Base-by-base conservation (phyloP, 768 basidiomycete genomes). In the Rubroboletus pulcherrimus region DNA sequence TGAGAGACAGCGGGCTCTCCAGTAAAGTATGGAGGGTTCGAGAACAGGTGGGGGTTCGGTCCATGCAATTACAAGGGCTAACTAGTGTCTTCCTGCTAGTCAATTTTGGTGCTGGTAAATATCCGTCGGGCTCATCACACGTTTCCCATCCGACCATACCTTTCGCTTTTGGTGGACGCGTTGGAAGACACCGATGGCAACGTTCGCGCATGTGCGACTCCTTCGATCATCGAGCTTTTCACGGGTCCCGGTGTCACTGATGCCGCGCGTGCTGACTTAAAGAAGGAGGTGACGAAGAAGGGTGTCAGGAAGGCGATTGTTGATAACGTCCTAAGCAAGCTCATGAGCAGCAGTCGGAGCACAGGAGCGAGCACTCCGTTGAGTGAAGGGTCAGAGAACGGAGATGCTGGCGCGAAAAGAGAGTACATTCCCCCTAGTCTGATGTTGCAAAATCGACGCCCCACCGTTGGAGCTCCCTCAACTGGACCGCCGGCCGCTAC, bases 131-230 rank as follows among this genome's bases (percentile, higher is more conserved):
- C 74, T 42, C 82, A 89, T 68, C 81, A 82, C 63, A 76, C 82
- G 42, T 91, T 93, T 56, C 91, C 92, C 35, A 83, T 97, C 41
- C 81, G 89, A 43, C 82, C 89, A 6, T 98, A 88, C 72, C 81
- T 96, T 33, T 71, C 88, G 1, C 73, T 79, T 12, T 82, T 99
- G 48, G 91, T 98, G 34, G 90, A 87, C 53, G 78, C 86, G 38
- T 78, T 99, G 31, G 91, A 98, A 74, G 96, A 98, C 71, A 83
- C 85, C 1, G 97, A 99, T 66, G 82, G 88, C 19, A 83, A 85
- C 62, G 97, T 98, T 50, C 87, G 97, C 42, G 89, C 93, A 53
- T 87, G 86, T 66, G 87, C 95, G 8, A 83, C 87, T 47, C 81
- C 83, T 62, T 86, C 91, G 1, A 81, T 93, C 55, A 81, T 97